Base-by-base conservation (phyloP, 2,329 filamentous ascomycete genomes). In the Fusarium sp. region DNA sequence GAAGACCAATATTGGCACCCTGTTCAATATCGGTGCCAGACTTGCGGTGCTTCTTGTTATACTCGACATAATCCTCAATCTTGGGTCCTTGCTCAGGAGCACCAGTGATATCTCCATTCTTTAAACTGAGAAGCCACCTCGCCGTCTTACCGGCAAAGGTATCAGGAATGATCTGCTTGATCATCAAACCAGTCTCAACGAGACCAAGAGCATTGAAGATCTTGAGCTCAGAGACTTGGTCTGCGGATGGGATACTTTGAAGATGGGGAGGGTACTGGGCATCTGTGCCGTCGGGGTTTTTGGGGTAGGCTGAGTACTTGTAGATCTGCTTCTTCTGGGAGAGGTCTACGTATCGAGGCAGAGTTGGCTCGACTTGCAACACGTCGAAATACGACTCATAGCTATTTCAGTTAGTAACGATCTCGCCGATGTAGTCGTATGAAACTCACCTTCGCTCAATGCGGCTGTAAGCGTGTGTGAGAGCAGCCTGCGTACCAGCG, bases 1-100 rank as follows among this genome's bases (percentile, higher is more conserved):
- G 75, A 27, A 82, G 64, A 9, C 81, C 81, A 24, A 83, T 77
- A 63, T 83, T 82, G 22, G 77, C 70, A 20, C 82, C 82, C 1
- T 72, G 68, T 38, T 76, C 73, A 60, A 84, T 82, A 34, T 83
- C 82, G 11, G 79, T 82, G 9, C 80, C 82, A 8, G 79, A 77
- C 64, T 81, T 82, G 45, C 78, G 80, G 54, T 82, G 73, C 18
- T 77, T 75, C 31, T 78, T 80, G 75, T 85, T 85, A 78, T 83
- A 82, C 14, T 38, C 22, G 22, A 71, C 74, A 8, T 67, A 76
- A 10, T 80, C 81, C 29, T 80, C 72, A 22, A 83, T 80, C n/a
- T 52, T 80, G 14, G 79, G 66, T 0, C 80, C 81, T 52, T 76
- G 78, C 18, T 81, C 67, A 1, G 80, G 76, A 7, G 77, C 70